A percentile compares a stretch with the other conserved stretches of the same genome.
These are phyloP conservation scores for Fusarium decemcellulare DNA, from an alignment of 2,329 filamentous ascomycete species.

Conservation along the genomic window DNA sequence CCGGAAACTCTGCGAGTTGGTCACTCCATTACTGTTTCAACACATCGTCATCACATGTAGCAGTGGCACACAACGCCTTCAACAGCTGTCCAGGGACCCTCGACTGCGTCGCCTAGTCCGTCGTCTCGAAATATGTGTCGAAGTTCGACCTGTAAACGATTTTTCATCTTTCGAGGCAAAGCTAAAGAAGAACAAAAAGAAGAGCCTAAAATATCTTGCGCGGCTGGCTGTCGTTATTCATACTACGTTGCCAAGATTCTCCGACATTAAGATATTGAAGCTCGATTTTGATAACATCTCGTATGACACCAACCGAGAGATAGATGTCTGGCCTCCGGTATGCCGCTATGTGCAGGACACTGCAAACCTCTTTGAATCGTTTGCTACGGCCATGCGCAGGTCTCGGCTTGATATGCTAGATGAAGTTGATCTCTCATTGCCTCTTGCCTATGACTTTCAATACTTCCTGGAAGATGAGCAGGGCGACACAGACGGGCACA, in stretches of 20 bases:
- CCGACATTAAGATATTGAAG: slow-evolving; percentile 1
- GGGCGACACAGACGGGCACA: not conserved
- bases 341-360: slow-evolving; percentile 6
- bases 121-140: slow-evolving; percentile 15
- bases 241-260: slow-evolving; percentile 11
- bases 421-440: slow-evolving; percentile 13
- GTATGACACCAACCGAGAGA: not conserved
- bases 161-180: not conserved
- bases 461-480: slow-evolving; percentile 5
- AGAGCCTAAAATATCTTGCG: slow-evolving; percentile 4
- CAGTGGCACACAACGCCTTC: slow-evolving; percentile 4
- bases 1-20: not conserved
- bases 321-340: not conserved
- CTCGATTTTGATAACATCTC: slow-evolving; percentile 9
- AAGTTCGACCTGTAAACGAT: not conserved
- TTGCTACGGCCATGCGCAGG: slow-evolving; percentile 12
- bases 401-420: slow-evolving; percentile 9
- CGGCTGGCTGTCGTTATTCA: slow-evolving; percentile 16
- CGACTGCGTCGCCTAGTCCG: slow-evolving; percentile 15
- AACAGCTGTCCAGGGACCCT: slow-evolving; percentile 7
- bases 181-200: not conserved
- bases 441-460: slow-evolving; percentile 16
- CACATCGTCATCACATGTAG: slow-evolving; percentile 3
- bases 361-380: slow-evolving; percentile 9
- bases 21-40: slow-evolving; percentile 15